These are phyloP conservation scores for Lippia alba DNA, from an alignment of 305 asterid species.

Conservation along the genomic window DNA sequence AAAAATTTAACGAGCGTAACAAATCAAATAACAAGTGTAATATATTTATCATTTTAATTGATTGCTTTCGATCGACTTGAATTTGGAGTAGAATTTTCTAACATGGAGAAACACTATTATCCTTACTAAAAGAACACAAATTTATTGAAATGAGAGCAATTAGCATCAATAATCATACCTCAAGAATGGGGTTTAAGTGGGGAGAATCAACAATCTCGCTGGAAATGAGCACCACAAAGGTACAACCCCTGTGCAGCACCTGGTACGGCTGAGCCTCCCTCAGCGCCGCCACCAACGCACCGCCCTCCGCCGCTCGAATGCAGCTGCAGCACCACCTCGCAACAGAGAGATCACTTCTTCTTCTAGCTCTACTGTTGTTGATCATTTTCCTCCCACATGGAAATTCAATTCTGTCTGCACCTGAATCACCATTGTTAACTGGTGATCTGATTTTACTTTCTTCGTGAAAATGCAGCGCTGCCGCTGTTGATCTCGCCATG, in stretches of 20 bases:
- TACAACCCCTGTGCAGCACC: slow-evolving; percentile 55
- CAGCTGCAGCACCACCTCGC: slow-evolving; percentile 12
- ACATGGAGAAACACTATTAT: too few relatives aligned
- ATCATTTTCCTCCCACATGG: too few relatives aligned
- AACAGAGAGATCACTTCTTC: not conserved
- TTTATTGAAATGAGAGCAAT: too few relatives aligned
- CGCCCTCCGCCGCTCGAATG: slow-evolving; percentile 20
- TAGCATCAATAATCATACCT: slow-evolving; percentile 32
- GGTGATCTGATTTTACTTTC: not conserved
- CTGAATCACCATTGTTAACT: too few relatives aligned
- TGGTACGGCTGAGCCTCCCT: slow-evolving; percentile 67
- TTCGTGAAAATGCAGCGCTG: not conserved
- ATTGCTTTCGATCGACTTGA: too few relatives aligned
- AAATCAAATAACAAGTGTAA: too few relatives aligned
- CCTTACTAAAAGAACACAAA: too few relatives aligned
- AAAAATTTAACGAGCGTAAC: too few relatives aligned
- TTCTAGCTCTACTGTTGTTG: not conserved
- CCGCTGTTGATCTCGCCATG: not conserved
- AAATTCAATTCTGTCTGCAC: slow-evolving; percentile 4
- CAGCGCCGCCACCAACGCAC: slow-evolving; percentile 55
- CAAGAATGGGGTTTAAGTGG: slow-evolving; percentile 42
- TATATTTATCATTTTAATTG: too few relatives aligned
- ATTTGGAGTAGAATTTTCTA: too few relatives aligned
- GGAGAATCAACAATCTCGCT: slow-evolving; percentile 50
- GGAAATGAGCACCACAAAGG: slow-evolving; percentile 60